Conservation (phyloP, 805 yeast genomes). For the Groenewaldozyma salmanticensis region DNA sequence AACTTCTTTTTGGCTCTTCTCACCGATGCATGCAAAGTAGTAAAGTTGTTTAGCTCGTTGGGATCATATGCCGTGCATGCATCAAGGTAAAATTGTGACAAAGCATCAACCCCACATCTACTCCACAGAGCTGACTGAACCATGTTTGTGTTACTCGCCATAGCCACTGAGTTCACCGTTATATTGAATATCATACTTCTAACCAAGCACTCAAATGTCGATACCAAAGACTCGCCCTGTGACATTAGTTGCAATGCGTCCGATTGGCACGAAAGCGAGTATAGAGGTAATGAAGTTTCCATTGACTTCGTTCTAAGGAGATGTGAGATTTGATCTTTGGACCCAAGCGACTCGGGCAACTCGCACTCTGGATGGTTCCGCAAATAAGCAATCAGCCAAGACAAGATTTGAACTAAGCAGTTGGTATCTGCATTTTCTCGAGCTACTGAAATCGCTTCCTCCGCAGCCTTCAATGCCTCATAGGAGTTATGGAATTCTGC, state of each 20-base stretch:
- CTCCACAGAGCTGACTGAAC: slow-evolving; percentile 14
- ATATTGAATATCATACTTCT: slow-evolving; percentile 15
- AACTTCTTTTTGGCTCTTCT: slow-evolving; percentile 5
- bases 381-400: slow-evolving; percentile 50
- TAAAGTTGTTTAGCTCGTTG: slow-evolving; percentile 2
- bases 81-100: slow-evolving; percentile 12
- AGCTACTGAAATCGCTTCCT: slow-evolving; percentile 81
- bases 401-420: slow-evolving; percentile 58
- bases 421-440: slow-evolving; percentile 70
- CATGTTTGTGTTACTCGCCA: slow-evolving; percentile 2
- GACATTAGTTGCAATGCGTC: slow-evolving; percentile 11
- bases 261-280: slow-evolving; percentile 11
- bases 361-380: slow-evolving; percentile 49
- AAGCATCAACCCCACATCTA: slow-evolving; percentile 12
- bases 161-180: slow-evolving; percentile 6
- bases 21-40: slow-evolving; percentile 4
- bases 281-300: slow-evolving; percentile 25
- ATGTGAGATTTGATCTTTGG: slow-evolving; percentile 57
- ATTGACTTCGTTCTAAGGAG: slow-evolving; percentile 48
- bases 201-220: slow-evolving; percentile 31
- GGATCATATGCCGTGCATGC: neutral
- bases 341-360: slow-evolving; percentile 40
- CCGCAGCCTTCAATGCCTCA: slow-evolving; percentile 69
- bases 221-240: slow-evolving; percentile 17
- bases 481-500: slow-evolving; percentile 55